Evolutionary conservation across 768 basidiomycete species (phyloP), one percentile per base, ranked within the genome.

Genomic region (Suillus sp.): DNA sequence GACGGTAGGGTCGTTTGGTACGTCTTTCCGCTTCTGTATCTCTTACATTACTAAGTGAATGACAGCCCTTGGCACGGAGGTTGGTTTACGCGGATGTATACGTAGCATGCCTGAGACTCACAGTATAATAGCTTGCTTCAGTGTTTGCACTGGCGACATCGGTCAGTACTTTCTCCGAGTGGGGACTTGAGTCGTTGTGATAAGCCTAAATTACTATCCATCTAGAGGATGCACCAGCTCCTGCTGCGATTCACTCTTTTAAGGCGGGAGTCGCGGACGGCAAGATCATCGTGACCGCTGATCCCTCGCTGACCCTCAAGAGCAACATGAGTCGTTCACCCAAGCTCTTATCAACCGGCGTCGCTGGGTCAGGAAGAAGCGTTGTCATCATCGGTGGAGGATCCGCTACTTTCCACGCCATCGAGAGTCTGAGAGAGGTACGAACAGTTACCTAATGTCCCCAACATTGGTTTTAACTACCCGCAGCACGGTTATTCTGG

Each of bases 371-470:
- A 34, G 85, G 84, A 22, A 82, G 83, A 51, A 90, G 90, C 25
- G 86, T 94, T 25, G 86, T 96, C 45, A 91, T 96, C 60, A 82
- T 95, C 22, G 95, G 95, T 43, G 95, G 95, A 40, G 95, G 95
- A 10, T 84, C 90, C 30, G 93, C 88, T 37, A 85, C 88, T 11
- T 87, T 92, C 71, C 84, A 91, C 62, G 83, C 87, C 6, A 80
- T 94, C 51, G 92, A 95, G 74, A 90, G 92, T 72, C 76, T 96
- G 69, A 80, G 93, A 66, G 90, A 93, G 85, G 92, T 91, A 61
- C 56, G 79, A 66, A 42, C 35, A 25, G 25, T n/a, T 22, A 34
- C 25, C 25, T 34, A 40, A 40, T 56, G 27, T 18, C 4, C 27
- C 18, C 7, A 59, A 37, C 35, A 30, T 59, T 32, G 59, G 5